phyloP scores from a whole-genome alignment of 257 asterid species.

The Lycium barbarum region DNA sequence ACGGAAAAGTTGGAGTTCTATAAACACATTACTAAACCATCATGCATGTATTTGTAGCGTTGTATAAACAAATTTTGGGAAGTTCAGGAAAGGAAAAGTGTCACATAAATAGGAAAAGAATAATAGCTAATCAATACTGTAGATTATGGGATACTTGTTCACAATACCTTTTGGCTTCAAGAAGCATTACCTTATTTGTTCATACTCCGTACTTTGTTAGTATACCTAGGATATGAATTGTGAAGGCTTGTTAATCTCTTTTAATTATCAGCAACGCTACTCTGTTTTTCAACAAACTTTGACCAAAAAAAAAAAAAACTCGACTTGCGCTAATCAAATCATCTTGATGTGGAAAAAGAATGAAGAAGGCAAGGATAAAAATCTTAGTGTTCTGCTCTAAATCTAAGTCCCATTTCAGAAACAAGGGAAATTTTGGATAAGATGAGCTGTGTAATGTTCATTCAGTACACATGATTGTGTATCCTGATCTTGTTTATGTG shows the following conservation, averaged over 20 bases:
- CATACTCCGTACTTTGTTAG: not conserved
- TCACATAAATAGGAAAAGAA: not conserved
- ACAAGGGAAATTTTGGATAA: slow-evolving; percentile 21
- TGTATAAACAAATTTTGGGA: not conserved
- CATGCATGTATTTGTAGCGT: not conserved
- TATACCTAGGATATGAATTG: no score
- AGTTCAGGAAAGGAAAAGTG: not conserved
- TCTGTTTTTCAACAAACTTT: not conserved
- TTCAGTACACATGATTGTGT: not conserved
- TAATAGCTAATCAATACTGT: not conserved
- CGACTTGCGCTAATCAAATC: not conserved
- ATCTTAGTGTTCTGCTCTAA: slow-evolving; percentile 18
- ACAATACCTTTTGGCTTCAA: not conserved
- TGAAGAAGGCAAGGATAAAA: slow-evolving; percentile 1
- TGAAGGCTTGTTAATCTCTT: no score
- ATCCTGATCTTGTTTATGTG: slow-evolving; percentile 11
- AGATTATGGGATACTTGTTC: not conserved
- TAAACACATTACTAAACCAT: not conserved
- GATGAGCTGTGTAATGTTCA: not conserved
- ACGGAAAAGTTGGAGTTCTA: not conserved
- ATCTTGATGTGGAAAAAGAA: slow-evolving; percentile 23
- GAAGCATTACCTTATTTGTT: not conserved
- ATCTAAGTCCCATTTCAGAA: not conserved
- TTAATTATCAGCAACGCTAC: no score
- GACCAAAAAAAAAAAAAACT: not conserved